Evolutionary conservation across 305 asterid species (phyloP).

Genomic region (Rubia peregrina): DNA sequence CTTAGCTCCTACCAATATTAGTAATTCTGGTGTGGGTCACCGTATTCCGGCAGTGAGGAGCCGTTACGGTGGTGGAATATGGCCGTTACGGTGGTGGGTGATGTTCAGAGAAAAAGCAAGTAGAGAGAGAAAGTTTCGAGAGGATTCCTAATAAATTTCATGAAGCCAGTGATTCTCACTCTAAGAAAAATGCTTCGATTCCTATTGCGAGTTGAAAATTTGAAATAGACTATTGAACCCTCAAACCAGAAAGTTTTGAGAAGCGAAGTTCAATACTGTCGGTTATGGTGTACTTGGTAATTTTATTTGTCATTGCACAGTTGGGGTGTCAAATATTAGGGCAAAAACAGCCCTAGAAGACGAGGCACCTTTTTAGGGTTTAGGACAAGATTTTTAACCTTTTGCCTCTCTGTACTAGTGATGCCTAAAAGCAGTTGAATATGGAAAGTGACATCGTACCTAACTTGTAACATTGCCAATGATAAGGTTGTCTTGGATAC

Average conservation of each 20-base stretch:
- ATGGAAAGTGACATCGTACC: background rate
- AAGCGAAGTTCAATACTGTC: background rate
- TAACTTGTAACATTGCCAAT: background rate
- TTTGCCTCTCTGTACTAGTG: background rate
- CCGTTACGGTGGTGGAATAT: no score
- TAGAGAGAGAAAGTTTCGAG: no score
- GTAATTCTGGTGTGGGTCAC: no score
- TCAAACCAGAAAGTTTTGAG: background rate
- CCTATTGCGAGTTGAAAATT: no score
- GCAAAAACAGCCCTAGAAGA: background rate
- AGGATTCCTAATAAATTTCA: no score
- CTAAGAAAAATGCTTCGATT: no score
- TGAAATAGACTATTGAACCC: background rate
- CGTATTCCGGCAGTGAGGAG: no score
- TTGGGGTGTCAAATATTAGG: background rate
- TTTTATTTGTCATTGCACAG: background rate
- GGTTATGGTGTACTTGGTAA: background rate
- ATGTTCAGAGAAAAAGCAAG: no score
- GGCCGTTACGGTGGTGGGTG: no score
- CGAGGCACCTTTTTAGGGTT: background rate
- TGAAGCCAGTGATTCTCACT: no score
- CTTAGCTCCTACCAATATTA: no score
- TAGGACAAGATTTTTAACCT: background rate
- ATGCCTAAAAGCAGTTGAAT: background rate
- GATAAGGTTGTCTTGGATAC: background rate